Evolutionary conservation across 2,329 filamentous ascomycete genomes (phyloP), one percentile per base, ranked within the genome.

Genomic region (Fusarium hostae): DNA sequence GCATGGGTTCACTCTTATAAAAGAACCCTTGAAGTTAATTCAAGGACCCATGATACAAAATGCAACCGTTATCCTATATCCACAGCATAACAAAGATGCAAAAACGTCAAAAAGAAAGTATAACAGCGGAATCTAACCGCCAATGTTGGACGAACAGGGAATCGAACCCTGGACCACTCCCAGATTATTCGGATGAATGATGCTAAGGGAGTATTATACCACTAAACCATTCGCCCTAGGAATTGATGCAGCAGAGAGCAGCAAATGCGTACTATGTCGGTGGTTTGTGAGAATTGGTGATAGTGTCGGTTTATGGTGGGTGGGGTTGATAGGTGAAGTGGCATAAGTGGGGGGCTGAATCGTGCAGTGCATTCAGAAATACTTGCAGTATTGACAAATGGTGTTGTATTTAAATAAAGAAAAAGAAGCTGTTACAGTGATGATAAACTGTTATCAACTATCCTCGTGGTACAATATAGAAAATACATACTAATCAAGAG

Each of bases 191-290:
- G 40, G 54, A 69, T 43, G 56, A 70, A 76, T 59, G 39, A 73
- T 78, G 76, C 76, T 78, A 78, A 78, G 77, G 76, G 75, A 78
- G 77, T 75, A 78, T 77, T 76, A 78, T 78, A 78, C 77, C 77
- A 78, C 77, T 78, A 78, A 78, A 78, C 77, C 77, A 78, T 77
- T 75, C 77, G 76, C 77, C 76, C 76, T 65, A 45, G 24, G 16
- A 16, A 48, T 52, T 68, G 63, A 63, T 72, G 41, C 20, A 5
- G 3, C 0, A 34, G 0, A 0, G 0, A 1, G 1, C 2, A 9
- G 1, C 8, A 50, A 60, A 69, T 65, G 13, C 9, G 5, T 9
- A 9, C 2, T 69, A 71, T 69, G 26, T 54, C 10, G 54, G 54
- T 5, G 0, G 3, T 24, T 8, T 40, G 35, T 10, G 20, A 28